Base-by-base conservation (phyloP, 108 stramenopile genomes). In the Thalassiosira profunda region DNA sequence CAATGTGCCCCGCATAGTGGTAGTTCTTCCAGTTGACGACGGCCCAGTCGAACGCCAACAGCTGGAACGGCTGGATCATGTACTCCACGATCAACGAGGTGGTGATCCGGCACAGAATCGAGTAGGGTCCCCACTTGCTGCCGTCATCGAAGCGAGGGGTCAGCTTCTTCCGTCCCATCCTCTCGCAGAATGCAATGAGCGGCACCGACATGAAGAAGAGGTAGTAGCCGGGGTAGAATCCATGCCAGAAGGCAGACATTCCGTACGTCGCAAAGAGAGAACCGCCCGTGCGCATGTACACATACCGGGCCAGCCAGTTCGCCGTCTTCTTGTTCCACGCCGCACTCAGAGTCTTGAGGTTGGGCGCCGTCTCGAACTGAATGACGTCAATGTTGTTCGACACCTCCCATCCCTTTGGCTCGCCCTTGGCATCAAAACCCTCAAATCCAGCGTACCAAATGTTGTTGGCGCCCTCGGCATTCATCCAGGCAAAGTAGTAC, bases 401-500 rank as follows among this genome's bases (percentile, higher is more conserved):
- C 61, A 79, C 77, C 42, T 90, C 86, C 95, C 95, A 98, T 54
- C 97, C 97, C 67, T 80, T 88, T 41, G 86, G 68, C 20, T 87
- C 67, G n/a, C 95, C 97, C 11, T 89, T 76, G 10, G 81, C 83
- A 30, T 93, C 88, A 58, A 91, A 96, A 12, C 97, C 97, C 63
- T 95, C 93, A 67, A 95, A 97, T 10, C 97, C 97, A 59, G 90
- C 92, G 63, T 90, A 96, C 92, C 92, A 96, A 43, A 96, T 76
- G 59, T 96, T 96, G 77, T 84, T 87, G 42, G 92, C 92, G 47
- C 92, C 95, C 68, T 93, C 89, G 6, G 95, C 90, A 77, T 90
- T 91, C 93, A 91, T 96, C 98, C 98, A 98, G 1, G 96, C 98
- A 82, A 98, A 97, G 88, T 96, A 97, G 80, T 98, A 98, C 89